Conservation (phyloP, 768 basidiomycete genomes). For the Lactarius hengduanensis region DNA sequence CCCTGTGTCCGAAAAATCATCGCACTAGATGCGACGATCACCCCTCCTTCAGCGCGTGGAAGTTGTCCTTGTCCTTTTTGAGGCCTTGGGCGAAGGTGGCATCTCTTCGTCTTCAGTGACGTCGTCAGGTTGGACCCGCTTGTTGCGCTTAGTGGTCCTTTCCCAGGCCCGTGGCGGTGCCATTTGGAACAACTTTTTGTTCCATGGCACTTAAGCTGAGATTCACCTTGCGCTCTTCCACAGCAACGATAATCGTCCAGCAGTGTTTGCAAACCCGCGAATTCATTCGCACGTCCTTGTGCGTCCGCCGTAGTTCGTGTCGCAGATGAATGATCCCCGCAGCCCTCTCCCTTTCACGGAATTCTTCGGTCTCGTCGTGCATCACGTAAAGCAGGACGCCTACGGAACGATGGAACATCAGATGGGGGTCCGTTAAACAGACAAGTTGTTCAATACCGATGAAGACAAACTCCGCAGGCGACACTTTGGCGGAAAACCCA, state of each 20-base stretch:
- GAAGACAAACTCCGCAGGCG: slow-evolving; percentile 78
- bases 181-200: slow-evolving; percentile 8
- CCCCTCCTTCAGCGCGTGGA: slow-evolving; percentile 8
- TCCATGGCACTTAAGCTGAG: slow-evolving; percentile 19
- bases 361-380: slow-evolving; percentile 35
- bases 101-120: slow-evolving; percentile 27
- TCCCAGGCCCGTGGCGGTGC: slow-evolving; percentile 15
- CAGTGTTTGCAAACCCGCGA: slow-evolving; percentile 50
- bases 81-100: neutral
- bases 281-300: slow-evolving; percentile 67
- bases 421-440: neutral
- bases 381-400: slow-evolving; percentile 67
- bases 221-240: slow-evolving; percentile 34
- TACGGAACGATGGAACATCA: slow-evolving; percentile 32
- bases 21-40: neutral
- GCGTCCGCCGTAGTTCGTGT: slow-evolving; percentile 49
- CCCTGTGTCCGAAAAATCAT: neutral
- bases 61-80: slow-evolving; percentile 11
- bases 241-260: slow-evolving; percentile 53
- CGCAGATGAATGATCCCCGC: slow-evolving; percentile 59
- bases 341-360: slow-evolving; percentile 47
- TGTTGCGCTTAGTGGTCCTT: slow-evolving; percentile 35
- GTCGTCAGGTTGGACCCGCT: slow-evolving; percentile 35
- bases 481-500: slow-evolving; percentile 56
- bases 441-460: slow-evolving; percentile 53